These are phyloP conservation scores for Xylaria sp. DNA, from an alignment of 2,329 filamentous ascomycete genomes.

Conservation along the genomic window DNA sequence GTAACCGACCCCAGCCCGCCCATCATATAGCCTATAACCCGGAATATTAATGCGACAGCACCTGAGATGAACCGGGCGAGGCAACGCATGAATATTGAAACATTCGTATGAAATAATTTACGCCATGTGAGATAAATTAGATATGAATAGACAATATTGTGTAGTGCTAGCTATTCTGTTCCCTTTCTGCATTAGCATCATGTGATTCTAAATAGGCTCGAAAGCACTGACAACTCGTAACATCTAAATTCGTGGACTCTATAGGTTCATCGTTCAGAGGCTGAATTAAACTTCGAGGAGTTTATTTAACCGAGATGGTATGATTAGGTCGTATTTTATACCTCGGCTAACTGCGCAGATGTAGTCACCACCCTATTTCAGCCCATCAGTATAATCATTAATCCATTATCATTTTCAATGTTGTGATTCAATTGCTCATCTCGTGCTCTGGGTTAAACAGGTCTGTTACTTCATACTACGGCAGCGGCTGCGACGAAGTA, in stretches of 20 bases:
- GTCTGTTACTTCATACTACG: too few relatives aligned
- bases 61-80: neutral
- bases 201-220: neutral
- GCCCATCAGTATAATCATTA: too few relatives aligned
- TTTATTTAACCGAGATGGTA: constrained; percentile 16
- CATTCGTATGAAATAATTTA: neutral
- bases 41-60: neutral
- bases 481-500: too few relatives aligned
- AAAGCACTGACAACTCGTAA: neutral
- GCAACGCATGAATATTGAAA: neutral
- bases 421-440: too few relatives aligned
- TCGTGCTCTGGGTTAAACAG: too few relatives aligned
- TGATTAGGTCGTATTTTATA: neutral
- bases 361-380: too few relatives aligned
- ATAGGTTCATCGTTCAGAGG: neutral
- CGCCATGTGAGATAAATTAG: neutral
- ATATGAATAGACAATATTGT: neutral
- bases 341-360: neutral
- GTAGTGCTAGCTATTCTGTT: neutral
- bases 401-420: too few relatives aligned
- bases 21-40: neutral
- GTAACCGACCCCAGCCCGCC: neutral
- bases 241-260: neutral
- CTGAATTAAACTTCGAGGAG: constrained; percentile 16
- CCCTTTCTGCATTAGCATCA: neutral